These are phyloP conservation scores for Metroxylon sagu DNA, from an alignment of 176 grass and related monocot genomes.

Conservation along the genomic window DNA sequence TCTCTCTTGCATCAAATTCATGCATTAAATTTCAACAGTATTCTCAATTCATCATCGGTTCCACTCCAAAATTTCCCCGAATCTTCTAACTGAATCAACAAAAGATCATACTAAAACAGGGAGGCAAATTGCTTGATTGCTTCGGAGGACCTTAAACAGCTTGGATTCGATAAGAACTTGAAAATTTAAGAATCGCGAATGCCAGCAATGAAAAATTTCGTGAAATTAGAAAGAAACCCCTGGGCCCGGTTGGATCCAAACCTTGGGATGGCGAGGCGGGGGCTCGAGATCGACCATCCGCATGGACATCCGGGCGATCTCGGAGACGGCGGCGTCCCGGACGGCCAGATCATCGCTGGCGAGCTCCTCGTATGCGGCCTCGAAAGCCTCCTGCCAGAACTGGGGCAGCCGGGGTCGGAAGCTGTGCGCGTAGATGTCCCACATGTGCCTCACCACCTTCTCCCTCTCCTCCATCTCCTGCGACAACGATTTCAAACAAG, in stretches of 20 bases:
- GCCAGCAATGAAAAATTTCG: not conserved
- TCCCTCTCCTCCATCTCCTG: slow-evolving; percentile 93
- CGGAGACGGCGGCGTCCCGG: slow-evolving; percentile 44
- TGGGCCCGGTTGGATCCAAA: not conserved
- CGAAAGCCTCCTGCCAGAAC: slow-evolving; percentile 84
- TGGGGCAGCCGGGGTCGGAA: slow-evolving; percentile 41
- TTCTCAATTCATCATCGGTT: no score
- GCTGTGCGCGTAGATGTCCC: slow-evolving; percentile 65
- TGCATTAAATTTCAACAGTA: no score
- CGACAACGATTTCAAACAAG: not conserved
- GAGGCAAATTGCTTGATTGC: no score
- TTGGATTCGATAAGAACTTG: no score
- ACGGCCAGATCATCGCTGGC: slow-evolving; percentile 46
- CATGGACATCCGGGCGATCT: slow-evolving; percentile 65
- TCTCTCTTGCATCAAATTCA: no score
- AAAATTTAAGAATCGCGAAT: not conserved
- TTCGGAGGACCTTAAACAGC: no score
- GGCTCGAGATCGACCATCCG: slow-evolving; percentile 54
- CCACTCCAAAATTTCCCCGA: no score
- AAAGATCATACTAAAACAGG: no score
- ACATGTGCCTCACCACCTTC: slow-evolving; percentile 69
- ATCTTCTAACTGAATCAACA: no score
- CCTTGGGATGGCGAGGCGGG: slow-evolving; percentile 17
- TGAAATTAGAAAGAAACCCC: not conserved
- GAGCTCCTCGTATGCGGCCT: slow-evolving; percentile 85